Evolutionary conservation across 768 basidiomycete genomes (phyloP), one percentile per base, ranked within the genome.

Genomic region (Dioszegia hungarica): DNA sequence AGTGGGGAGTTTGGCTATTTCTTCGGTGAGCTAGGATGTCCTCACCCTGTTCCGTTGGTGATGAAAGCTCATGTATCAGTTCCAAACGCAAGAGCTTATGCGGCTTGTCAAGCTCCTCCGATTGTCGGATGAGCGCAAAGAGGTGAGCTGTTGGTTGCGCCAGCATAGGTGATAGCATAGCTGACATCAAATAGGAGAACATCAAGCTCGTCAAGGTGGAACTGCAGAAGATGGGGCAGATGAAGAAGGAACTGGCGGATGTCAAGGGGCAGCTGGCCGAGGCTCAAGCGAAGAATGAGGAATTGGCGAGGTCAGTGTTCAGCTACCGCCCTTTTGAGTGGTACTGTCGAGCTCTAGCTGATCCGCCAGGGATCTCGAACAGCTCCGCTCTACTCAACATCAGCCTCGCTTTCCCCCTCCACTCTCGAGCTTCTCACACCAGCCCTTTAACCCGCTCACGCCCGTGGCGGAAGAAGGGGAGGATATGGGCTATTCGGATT

Each of bases 241-340:
- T 54, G 52, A 54, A 54, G 41, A 54, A 54, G 40, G 52, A 54
- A n/a, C 8, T 43, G 12, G 28, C 33, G 20, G 39, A 40, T 9
- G 15, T 31, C 15, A 54, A 54, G 40, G 41, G 27, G n/a, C 20
- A 14, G 8, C 15, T 37, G 25, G 36, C 49, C 11, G 49, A 50
- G 3, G 10, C 17, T 2, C 19, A 37, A 37, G 3, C 10, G 11
- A 36, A 36, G 40, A 41, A 28, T n/a, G 52, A 33, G 27, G 52
- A 28, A 25, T 27, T 54, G 41, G 22, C 10, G 10, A 41, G n/a
- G 52, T 54, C 9, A 31, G 39, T 40, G 40, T 8, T 24, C 28
- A 28, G 27, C 28, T 20, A 29, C 39, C 6, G 20, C 34, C n/a
- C 14, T 15, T 14, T 2, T 20, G 5, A 17, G n/a, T 36, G n/a